Conservation (phyloP, 345 rosid species). For the Reutealis trisperma region DNA sequence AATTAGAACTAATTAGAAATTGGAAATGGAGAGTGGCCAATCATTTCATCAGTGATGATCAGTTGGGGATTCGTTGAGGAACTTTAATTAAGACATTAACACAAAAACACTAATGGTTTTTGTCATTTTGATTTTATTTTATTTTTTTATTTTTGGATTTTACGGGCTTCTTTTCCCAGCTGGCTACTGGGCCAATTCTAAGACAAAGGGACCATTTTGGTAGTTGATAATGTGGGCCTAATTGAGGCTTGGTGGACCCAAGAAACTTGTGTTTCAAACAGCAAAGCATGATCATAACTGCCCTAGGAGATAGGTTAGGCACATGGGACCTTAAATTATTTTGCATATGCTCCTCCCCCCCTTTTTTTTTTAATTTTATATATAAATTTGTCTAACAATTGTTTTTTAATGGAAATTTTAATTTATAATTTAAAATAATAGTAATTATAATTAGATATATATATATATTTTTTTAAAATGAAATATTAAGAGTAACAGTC, state of each 20-base stretch:
- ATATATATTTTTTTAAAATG: no score
- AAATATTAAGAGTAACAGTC: no score
- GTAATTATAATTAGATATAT: no score
- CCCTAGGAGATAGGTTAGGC: conserved; percentile 3
- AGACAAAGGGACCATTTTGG: neutral
- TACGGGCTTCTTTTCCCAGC: conserved; percentile 21
- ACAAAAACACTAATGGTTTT: neutral
- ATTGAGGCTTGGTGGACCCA: conserved; percentile 8
- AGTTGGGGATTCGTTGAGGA: neutral
- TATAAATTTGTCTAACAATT: no score
- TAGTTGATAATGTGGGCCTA: conserved; percentile 17
- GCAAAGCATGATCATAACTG: conserved; percentile 4
- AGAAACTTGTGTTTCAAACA: neutral
- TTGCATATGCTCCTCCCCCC: neutral
- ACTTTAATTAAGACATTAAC: neutral
- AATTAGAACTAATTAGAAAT: no score
- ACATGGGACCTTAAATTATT: conserved; percentile 8
- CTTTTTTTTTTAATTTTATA: no score
- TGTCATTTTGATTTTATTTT: no score
- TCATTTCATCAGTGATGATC: neutral
- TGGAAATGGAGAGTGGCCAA: conserved; percentile 3
- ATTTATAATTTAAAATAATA: no score
- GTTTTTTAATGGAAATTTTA: no score
- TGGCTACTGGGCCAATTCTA: conserved; percentile 22
- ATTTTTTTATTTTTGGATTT: neutral